Percentiles rank a stretch among this genome's conserved stretches.
phyloP scores from a whole-genome alignment of 495 filamentous ascomycete genomes.

The Penicillium salamii region DNA sequence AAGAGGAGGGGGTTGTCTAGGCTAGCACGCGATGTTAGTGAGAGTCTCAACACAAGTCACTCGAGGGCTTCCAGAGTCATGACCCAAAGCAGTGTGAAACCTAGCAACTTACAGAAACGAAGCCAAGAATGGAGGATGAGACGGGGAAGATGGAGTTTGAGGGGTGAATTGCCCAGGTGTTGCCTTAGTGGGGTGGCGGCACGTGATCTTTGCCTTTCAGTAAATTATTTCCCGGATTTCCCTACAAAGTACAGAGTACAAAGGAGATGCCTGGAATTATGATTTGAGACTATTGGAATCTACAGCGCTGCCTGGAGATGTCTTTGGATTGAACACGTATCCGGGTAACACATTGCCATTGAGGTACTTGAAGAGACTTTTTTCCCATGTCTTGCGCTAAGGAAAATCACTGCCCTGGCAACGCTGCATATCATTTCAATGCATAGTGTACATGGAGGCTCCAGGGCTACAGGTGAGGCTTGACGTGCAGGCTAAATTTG shows the following conservation, averaged over 20 bases:
- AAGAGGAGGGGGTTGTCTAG: slow-evolving; percentile 29
- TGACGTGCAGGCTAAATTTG: slow-evolving; percentile 9
- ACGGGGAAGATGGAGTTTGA: slow-evolving; percentile 38
- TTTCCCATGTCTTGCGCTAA: too few relatives aligned
- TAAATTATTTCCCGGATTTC: slow-evolving; percentile 15
- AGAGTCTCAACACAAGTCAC: slow-evolving; percentile 3
- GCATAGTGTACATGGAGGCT: background rate
- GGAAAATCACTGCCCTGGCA: background rate
- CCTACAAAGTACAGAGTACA: too few relatives aligned
- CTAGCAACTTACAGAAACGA: slow-evolving; percentile 17
- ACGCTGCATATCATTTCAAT: slow-evolving; percentile 2
- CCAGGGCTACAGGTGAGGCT: background rate
- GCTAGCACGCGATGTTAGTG: slow-evolving; percentile 35
- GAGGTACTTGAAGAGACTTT: background rate
- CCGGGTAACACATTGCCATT: background rate
- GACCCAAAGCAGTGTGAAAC: background rate
- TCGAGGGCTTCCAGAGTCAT: background rate
- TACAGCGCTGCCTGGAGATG: too few relatives aligned
- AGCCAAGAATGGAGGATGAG: slow-evolving; percentile 25
- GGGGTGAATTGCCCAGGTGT: slow-evolving; percentile 36
- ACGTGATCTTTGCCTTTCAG: slow-evolving; percentile 31
- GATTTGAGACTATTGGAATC: too few relatives aligned
- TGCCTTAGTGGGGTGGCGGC: slow-evolving; percentile 29
- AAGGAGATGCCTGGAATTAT: too few relatives aligned
- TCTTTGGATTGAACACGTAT: too few relatives aligned